Conservation (phyloP, 345 rosid species). For the Rhodamnia argentea region DNA sequence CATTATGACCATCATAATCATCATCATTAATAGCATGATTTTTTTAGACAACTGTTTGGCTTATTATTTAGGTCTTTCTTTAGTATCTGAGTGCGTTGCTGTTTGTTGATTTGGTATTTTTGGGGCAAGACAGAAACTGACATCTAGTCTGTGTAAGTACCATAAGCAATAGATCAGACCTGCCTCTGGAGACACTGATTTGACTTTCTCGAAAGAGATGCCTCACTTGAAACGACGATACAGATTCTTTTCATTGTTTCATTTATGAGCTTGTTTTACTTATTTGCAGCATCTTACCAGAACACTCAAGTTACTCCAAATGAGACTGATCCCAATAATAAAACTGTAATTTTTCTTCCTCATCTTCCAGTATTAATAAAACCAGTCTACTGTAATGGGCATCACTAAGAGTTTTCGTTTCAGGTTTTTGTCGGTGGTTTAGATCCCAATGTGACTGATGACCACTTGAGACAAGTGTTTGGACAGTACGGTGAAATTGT, state of each 20-base stretch:
- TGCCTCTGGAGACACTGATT: neutral
- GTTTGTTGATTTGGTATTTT: neutral
- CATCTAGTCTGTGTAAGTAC: neutral
- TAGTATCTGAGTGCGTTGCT: neutral
- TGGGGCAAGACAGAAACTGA: neutral
- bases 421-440: constrained; percentile 90
- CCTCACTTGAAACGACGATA: neutral
- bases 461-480: constrained; percentile 60
- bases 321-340: constrained; percentile 82
- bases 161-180: neutral
- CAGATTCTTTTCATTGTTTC: neutral
- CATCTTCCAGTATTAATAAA: neutral
- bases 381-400: neutral
- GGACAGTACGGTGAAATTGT: constrained; percentile 70
- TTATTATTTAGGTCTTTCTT: neutral
- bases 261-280: neutral
- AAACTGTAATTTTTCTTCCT: constrained; percentile 57
- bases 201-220: neutral
- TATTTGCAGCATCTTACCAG: constrained; percentile 74
- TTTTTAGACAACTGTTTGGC: neutral
- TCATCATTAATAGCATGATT: neutral
- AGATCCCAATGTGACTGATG: constrained; percentile 69
- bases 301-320: constrained; percentile 41
- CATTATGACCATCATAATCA: neutral
- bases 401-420: neutral